phyloP scores from a whole-genome alignment of 495 filamentous ascomycete genomes.

The Xylaria longipes region DNA sequence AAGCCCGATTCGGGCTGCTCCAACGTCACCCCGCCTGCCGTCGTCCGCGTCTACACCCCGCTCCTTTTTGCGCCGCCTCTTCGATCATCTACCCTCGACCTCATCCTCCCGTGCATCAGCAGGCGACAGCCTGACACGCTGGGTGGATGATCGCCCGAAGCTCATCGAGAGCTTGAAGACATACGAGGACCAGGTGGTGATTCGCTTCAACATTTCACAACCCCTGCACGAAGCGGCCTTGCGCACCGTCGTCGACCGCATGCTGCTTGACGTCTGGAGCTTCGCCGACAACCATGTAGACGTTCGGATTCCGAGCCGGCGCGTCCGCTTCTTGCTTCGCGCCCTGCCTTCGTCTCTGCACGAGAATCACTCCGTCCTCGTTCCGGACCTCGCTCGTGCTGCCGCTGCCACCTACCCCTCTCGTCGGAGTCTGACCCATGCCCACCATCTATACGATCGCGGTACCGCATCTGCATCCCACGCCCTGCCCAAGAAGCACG shows the following conservation, averaged over 20 bases:
- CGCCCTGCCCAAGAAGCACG: slow-evolving; percentile 31
- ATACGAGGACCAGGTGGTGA: slow-evolving; percentile 83
- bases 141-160: slow-evolving; percentile 42
- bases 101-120: slow-evolving; percentile 31
- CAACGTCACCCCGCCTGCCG: slow-evolving; percentile 1
- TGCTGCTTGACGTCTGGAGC: slow-evolving; percentile 91
- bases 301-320: slow-evolving; percentile 77
- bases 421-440: slow-evolving; percentile 25
- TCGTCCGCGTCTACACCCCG: not conserved
- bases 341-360: slow-evolving; percentile 79
- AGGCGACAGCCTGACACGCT: slow-evolving; percentile 29
- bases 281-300: slow-evolving; percentile 86
- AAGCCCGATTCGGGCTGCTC: not conserved
- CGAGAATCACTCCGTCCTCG: slow-evolving; percentile 72
- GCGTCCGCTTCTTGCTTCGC: slow-evolving; percentile 81
- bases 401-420: slow-evolving; percentile 79
- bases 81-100: slow-evolving; percentile 27
- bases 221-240: slow-evolving; percentile 74
- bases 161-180: slow-evolving; percentile 40
- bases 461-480: slow-evolving; percentile 30
- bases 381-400: slow-evolving; percentile 80
- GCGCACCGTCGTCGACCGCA: slow-evolving; percentile 71
- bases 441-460: slow-evolving; percentile 31
- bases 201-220: slow-evolving; percentile 82
- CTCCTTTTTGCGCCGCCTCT: slow-evolving; percentile 36